Percentiles rank a stretch among this genome's conserved stretches.
phyloP scores from a whole-genome alignment of 2,329 filamentous ascomycete genomes.

The Zymoseptoria crescenta region DNA sequence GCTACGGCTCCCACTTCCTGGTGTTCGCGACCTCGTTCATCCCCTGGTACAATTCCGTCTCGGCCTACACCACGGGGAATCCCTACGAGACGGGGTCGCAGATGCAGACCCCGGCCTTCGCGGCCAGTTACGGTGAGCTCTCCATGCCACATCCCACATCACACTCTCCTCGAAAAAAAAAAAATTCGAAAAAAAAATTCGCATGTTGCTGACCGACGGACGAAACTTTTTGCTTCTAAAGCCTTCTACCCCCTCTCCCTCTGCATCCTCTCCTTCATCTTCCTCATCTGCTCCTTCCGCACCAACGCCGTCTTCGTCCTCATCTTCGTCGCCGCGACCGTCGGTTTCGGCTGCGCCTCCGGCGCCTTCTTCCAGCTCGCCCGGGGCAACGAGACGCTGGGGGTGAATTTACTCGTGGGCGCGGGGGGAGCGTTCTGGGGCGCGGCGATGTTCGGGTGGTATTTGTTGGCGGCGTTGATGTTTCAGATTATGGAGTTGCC shows the following conservation, averaged over 20 bases:
- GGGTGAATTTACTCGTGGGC: slow-evolving; percentile 8
- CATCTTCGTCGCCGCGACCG: slow-evolving; percentile 19
- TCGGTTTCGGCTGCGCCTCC: slow-evolving; percentile 14
- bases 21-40: slow-evolving; percentile 15
- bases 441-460: slow-evolving; percentile 16
- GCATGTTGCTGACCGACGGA: too few species aligned
- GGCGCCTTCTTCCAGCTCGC: slow-evolving; percentile 10
- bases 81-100: slow-evolving; percentile 11
- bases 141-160: too few species aligned
- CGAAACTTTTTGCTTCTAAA: too few species aligned
- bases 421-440: slow-evolving; percentile 15
- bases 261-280: slow-evolving; percentile 22
- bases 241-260: slow-evolving; percentile 17
- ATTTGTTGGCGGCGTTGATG: slow-evolving; percentile 14
- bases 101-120: slow-evolving; percentile 11
- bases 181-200: too few species aligned
- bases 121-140: slow-evolving; percentile 14
- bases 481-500: slow-evolving; percentile 17
- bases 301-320: slow-evolving; percentile 18
- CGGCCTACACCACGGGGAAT: slow-evolving; percentile 13
- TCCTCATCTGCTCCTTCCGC: slow-evolving; percentile 15
- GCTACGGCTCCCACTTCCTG: slow-evolving; percentile 18
- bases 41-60: slow-evolving; percentile 14
- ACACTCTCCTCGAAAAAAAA: too few species aligned
- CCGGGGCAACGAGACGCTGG: slow-evolving; percentile 6